phyloP scores from a whole-genome alignment of 1,284 basidiomycete species.

The Marasmius sp. region DNA sequence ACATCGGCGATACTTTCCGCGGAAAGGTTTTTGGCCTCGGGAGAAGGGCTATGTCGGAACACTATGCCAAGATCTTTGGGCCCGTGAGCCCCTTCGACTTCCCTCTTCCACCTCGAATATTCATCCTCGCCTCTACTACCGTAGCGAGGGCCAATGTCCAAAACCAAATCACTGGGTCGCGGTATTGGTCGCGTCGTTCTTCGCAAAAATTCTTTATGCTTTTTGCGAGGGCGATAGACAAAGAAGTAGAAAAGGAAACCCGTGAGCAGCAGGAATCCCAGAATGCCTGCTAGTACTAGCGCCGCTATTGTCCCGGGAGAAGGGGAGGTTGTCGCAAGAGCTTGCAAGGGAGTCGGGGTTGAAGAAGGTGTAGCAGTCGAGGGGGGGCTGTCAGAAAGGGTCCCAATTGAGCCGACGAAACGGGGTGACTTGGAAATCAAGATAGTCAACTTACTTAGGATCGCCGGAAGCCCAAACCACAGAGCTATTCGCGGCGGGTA shows the following conservation, averaged over 20 bases:
- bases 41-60: constrained; percentile 38
- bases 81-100: constrained; percentile 18
- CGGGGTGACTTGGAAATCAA: not conserved
- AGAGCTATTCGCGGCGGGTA: constrained; percentile 35
- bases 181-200: constrained; percentile 21
- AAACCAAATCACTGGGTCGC: constrained; percentile 18
- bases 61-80: constrained; percentile 35
- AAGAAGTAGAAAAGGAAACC: constrained; percentile 41
- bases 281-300: constrained; percentile 51
- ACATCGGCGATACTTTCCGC: constrained; percentile 24
- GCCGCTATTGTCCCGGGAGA: constrained; percentile 62
- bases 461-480: constrained; percentile 26
- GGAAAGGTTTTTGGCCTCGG: constrained; percentile 11
- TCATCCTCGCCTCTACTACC: not conserved
- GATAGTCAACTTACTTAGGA: constrained; percentile 32
- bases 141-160: constrained; percentile 19
- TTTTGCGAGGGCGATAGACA: constrained; percentile 43
- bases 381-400: not conserved
- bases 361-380: constrained; percentile 15
- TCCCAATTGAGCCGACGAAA: not conserved
- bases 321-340: constrained; percentile 15
- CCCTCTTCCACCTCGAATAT: not conserved
- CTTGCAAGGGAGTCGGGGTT: constrained; percentile 14
- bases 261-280: constrained; percentile 47
- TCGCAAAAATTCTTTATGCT: constrained; percentile 19